phyloP scores from a whole-genome alignment of 2,329 filamentous ascomycete species.

The Colletotrichum somersetense region DNA sequence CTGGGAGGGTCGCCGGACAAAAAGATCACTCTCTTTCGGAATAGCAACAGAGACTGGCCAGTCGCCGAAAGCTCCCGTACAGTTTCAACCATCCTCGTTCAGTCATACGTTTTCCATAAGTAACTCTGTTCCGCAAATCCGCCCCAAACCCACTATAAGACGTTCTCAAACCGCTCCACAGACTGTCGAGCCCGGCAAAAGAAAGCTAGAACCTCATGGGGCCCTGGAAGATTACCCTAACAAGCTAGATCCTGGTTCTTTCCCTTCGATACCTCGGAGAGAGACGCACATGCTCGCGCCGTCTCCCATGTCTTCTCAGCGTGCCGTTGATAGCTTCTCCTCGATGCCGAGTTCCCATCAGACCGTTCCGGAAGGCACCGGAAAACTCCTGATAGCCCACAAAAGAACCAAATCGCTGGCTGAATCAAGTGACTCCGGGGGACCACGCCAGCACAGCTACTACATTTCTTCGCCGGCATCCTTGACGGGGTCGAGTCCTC shows the following conservation, averaged over 20 bases:
- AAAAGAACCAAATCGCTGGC: conserved; percentile 37
- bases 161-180: conserved; percentile 15
- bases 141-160: conserved; percentile 16
- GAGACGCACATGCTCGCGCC: neutral
- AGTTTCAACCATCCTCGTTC: conserved; percentile 52
- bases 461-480: conserved; percentile 32
- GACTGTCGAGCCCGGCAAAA: neutral
- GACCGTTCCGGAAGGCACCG: neutral
- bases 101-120: conserved; percentile 46
- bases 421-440: conserved; percentile 16
- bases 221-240: neutral
- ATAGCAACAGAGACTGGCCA: conserved; percentile 44
- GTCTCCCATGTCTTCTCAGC: conserved; percentile 7
- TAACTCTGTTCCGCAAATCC: neutral
- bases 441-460: neutral
- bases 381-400: conserved; percentile 15
- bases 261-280: conserved; percentile 6
- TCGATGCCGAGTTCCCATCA: neutral
- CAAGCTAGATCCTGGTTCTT: neutral
- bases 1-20: conserved; percentile 80
- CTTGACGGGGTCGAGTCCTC: conserved; percentile 25
- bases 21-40: conserved; percentile 59
- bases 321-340: conserved; percentile 3
- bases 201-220: conserved; percentile 11
- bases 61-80: conserved; percentile 46